A percentile compares a stretch with the other conserved stretches of the same genome.
These are phyloP conservation scores for Barnettozyma sp. DNA, from an alignment of 805 yeast genomes.

Conservation along the genomic window DNA sequence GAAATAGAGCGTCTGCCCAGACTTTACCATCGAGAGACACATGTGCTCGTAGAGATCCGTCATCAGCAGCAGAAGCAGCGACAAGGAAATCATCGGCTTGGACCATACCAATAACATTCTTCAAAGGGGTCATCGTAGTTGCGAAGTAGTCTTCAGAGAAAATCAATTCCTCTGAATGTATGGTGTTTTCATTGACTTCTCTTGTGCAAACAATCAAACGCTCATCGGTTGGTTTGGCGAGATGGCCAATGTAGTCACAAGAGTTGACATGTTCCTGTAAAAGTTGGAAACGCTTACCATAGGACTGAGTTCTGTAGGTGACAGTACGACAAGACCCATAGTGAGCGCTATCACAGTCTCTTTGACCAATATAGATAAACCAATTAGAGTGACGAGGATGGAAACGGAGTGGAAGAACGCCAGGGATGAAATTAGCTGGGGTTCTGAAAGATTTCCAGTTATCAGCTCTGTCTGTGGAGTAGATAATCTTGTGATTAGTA, in stretches of 20 bases:
- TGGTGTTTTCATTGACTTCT: slow-evolving; percentile 28
- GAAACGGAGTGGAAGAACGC: slow-evolving; percentile 52
- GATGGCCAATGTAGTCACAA: slow-evolving; percentile 66
- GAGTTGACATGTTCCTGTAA: slow-evolving; percentile 45
- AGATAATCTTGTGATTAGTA: slow-evolving; percentile 34
- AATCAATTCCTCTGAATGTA: slow-evolving; percentile 28
- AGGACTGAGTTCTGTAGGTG: slow-evolving; percentile 59
- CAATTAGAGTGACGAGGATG: slow-evolving; percentile 48
- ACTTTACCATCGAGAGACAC: slow-evolving; percentile 72
- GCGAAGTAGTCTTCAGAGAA: slow-evolving; percentile 22
- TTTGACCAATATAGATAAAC: slow-evolving; percentile 65
- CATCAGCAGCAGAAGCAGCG: slow-evolving; percentile 54
- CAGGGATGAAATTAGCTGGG: slow-evolving; percentile 43
- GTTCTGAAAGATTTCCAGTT: slow-evolving; percentile 37
- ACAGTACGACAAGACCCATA: slow-evolving; percentile 42
- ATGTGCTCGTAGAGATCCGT: slow-evolving; percentile 52
- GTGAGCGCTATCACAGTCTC: slow-evolving; percentile 37
- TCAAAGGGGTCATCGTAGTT: slow-evolving; percentile 36
- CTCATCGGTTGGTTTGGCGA: slow-evolving; percentile 37
- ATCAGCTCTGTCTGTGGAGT: slow-evolving; percentile 64
- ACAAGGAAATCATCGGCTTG: slow-evolving; percentile 63
- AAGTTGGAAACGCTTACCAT: slow-evolving; percentile 55
- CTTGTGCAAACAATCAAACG: slow-evolving; percentile 63
- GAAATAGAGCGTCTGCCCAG: slow-evolving; percentile 78
- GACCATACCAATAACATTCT: slow-evolving; percentile 66